Evolutionary conservation across 2,329 filamentous ascomycete species (phyloP), one percentile per base, ranked within the genome.

Genomic region (Colletotrichum sp.): DNA sequence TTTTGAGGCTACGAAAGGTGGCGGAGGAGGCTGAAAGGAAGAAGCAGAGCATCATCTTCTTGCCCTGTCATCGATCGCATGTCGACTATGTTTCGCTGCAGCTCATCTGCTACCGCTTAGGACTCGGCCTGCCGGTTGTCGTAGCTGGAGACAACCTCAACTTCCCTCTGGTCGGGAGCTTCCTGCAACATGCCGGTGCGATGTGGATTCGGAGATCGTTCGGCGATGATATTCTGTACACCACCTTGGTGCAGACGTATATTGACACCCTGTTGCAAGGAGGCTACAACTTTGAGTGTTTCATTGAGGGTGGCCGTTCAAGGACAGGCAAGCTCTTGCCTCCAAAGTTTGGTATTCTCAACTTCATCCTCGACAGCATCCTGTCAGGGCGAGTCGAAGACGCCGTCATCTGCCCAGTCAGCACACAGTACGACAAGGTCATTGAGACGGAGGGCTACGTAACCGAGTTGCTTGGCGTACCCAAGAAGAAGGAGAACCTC

Each of bases 381-480:
- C 87, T 98, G 7, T 98, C 95, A 0, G 96, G 96, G 1, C 91
- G 96, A 8, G 96, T 98, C 1, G 89, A 98, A 63, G 97, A 99
- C 84, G 93, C 95, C 36, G 95, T 98, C 57, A 95, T 99, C 69
- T 98, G 96, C 80, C 97, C 97, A 0, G 97, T 99, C 62, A 98
- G 95, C 84, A 98, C 96, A 1, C 97, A 99, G 83, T 99, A 99
- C 82, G 97, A 99, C 88, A 99, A 99, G 83, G 97, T 99, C 72
- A 98, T 99, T 76, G 97, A 99, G 84, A 98, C 98, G 1, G 96
- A 98, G 84, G 97, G 96, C 7, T 99, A 99, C 81, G 96, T 99
- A 60, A 97, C 93, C 39, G 97, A 99, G 84, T 90, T 99, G 3
- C 90, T 99, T 1, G 97, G 97, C 5, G 93, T 98, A 77, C 97